Evolutionary conservation across 176 grass and related monocot species (phyloP).

Genomic region (Ananas comosus): DNA sequence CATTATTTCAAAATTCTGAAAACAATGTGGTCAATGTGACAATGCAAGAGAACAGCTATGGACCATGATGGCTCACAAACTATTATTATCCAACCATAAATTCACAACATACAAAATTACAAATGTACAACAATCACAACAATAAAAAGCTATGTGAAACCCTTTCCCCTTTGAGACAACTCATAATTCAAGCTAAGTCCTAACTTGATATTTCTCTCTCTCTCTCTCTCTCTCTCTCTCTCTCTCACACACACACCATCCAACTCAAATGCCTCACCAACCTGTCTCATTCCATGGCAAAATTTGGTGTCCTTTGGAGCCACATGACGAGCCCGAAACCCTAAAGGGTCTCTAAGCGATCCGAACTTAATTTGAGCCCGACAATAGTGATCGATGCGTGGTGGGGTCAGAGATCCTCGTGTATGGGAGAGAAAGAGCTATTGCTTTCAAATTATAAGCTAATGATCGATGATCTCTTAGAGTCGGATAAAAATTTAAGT

Average conservation of each 20-base stretch:
- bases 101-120: background rate
- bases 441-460: too few species aligned
- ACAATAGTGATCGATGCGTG: too few species aligned
- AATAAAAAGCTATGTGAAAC: background rate
- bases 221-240: background rate
- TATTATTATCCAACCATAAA: background rate
- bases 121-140: background rate
- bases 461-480: too few species aligned
- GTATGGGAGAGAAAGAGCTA: too few species aligned
- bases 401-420: too few species aligned
- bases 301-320: background rate
- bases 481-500: too few species aligned
- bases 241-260: constrained; percentile 6
- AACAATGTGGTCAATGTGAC: background rate
- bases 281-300: constrained; percentile 10
- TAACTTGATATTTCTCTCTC: too few species aligned
- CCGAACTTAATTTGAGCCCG: background rate
- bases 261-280: constrained; percentile 17
- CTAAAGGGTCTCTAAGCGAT: background rate
- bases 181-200: background rate
- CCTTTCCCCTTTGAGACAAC: background rate
- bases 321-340: background rate
- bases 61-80: background rate
- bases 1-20: background rate
- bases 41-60: background rate